phyloP scores from a whole-genome alignment of 129 eudicot genomes.

The Flaveria linearis region DNA sequence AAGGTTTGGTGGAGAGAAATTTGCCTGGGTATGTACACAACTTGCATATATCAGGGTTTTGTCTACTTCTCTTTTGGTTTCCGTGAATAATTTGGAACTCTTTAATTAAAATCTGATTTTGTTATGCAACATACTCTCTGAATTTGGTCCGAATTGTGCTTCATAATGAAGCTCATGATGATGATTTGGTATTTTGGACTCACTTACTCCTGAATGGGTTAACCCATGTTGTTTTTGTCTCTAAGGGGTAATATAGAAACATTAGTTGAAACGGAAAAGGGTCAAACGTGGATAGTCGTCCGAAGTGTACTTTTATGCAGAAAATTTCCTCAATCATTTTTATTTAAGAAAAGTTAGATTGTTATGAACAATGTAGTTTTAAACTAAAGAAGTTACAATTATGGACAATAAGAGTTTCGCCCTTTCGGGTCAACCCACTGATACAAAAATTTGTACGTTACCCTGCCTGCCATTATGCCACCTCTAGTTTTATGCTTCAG shows the following conservation, averaged over 20 bases:
- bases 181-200: not conserved
- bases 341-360: not conserved
- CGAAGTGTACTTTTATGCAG: not conserved
- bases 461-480: not conserved
- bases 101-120: not conserved
- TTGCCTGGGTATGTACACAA: slow-evolving; percentile 76
- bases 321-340: not conserved
- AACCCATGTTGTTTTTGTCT: not conserved
- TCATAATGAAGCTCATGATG: slow-evolving; percentile 3
- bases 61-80: not conserved
- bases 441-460: not conserved
- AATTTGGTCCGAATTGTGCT: slow-evolving; percentile 6
- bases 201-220: not conserved
- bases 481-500: not conserved
- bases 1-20: slow-evolving; percentile 86
- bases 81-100: not conserved
- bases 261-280: not conserved
- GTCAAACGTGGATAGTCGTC: slow-evolving; percentile 1
- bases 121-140: slow-evolving; percentile 9
- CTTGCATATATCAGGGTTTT: not conserved
- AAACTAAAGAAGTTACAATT: not conserved
- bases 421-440: not conserved
- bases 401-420: not conserved
- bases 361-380: not conserved
- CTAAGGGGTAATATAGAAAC: not conserved